These are phyloP conservation scores for Metschnikowia colocasiae DNA, from an alignment of 805 yeast genomes.

Conservation along the genomic window DNA sequence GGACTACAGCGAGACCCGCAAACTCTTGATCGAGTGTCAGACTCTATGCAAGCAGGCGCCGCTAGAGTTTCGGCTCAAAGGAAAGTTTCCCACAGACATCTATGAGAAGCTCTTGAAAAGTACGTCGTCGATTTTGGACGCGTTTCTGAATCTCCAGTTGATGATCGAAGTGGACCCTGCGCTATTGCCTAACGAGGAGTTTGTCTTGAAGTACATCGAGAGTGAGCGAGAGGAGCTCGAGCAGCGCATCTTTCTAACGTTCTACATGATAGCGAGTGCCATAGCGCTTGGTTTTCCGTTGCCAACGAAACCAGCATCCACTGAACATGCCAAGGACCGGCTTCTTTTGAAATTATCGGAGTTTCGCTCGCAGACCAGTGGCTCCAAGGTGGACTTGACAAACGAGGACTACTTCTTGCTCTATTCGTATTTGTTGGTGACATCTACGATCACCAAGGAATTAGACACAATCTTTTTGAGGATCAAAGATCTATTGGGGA, in stretches of 20 bases:
- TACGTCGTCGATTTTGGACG: conserved; percentile 66
- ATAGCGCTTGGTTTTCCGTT: conserved; percentile 71
- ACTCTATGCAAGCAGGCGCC: conserved; percentile 66
- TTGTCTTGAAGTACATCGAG: conserved; percentile 50
- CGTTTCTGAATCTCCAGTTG: conserved; percentile 68
- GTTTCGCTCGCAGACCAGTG: conserved; percentile 37
- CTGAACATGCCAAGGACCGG: conserved; percentile 69
- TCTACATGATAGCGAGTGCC: conserved; percentile 76
- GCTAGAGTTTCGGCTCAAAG: conserved; percentile 69
- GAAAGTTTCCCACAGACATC: conserved; percentile 55
- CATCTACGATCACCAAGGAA: conserved; percentile 63
- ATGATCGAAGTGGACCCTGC: conserved; percentile 61
- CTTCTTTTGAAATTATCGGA: conserved; percentile 62
- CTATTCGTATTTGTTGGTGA: conserved; percentile 71
- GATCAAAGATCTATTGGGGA: conserved; percentile 60
- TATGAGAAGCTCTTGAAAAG: conserved; percentile 50
- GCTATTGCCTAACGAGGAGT: conserved; percentile 50
- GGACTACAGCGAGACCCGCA: conserved; percentile 47
- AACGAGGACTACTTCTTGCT: conserved; percentile 76
- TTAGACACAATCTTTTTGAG: conserved; percentile 53
- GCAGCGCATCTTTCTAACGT: conserved; percentile 66
- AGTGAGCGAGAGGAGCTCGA: conserved; percentile 66
- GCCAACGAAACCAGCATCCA: conserved; percentile 73
- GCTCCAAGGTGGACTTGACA: conserved; percentile 32
- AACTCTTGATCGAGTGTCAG: conserved; percentile 58